Conservation (phyloP, 2,329 filamentous ascomycete genomes). For the Paramyrothecium roridum region DNA sequence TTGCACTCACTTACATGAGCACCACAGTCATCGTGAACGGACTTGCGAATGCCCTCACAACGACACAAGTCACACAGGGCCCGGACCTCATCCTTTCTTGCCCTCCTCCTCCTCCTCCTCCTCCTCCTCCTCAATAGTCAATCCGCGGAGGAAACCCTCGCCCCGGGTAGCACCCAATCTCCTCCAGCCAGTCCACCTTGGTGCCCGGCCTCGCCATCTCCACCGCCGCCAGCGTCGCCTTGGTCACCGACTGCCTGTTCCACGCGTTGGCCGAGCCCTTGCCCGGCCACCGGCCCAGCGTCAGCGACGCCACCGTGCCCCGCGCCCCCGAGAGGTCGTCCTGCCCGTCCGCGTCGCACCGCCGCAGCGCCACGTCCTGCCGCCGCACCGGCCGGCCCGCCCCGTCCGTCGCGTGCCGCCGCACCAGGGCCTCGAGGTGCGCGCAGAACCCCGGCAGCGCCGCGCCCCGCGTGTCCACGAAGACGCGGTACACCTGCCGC, state of each 20-base stretch:
- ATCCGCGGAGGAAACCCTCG: neutral
- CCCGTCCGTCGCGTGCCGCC: neutral
- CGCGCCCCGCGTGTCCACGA: neutral
- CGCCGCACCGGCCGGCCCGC: neutral
- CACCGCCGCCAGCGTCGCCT: neutral
- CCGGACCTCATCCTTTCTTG: neutral
- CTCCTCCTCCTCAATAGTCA: neutral
- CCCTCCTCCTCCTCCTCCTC: neutral
- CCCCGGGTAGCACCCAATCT: neutral
- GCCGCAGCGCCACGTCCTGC: neutral
- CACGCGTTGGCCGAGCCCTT: neutral
- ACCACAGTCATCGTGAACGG: too few relatives aligned
- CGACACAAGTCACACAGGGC: neutral
- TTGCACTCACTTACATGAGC: too few relatives aligned
- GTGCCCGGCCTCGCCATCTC: neutral
- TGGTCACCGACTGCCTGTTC: neutral
- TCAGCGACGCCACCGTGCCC: constrained; percentile 1
- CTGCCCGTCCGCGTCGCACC: constrained; percentile 4
- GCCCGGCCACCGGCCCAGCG: neutral
- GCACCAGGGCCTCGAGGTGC: neutral
- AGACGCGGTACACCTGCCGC: neutral
- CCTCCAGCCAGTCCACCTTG: neutral
- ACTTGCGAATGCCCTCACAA: too few relatives aligned
- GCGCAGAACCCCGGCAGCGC: neutral
- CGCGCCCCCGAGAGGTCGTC: neutral